Percentiles rank a stretch among this genome's conserved stretches.
These are phyloP conservation scores for Cryphonectria radicalis DNA, from an alignment of 2,329 filamentous ascomycete genomes.

Conservation along the genomic window DNA sequence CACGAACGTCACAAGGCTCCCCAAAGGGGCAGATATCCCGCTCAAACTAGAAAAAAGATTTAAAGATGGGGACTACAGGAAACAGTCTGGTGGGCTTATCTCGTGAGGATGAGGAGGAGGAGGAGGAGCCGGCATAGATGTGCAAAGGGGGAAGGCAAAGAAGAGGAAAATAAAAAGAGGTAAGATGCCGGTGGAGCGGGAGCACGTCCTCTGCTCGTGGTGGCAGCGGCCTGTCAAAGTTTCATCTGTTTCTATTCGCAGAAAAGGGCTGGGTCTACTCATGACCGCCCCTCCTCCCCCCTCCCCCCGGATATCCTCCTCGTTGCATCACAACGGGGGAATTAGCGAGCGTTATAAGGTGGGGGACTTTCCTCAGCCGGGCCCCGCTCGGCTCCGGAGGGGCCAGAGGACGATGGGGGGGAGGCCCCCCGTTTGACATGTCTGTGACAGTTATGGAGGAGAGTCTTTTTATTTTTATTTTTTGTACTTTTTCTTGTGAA, in stretches of 20 bases:
- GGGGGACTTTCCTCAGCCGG: not conserved
- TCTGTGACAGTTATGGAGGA: not conserved
- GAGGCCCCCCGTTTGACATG: not conserved
- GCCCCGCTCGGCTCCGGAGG: not conserved
- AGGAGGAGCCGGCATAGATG: constrained; percentile 1
- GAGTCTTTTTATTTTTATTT: no score
- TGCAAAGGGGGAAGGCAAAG: not conserved
- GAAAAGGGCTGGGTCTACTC: not conserved
- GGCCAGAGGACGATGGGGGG: not conserved
- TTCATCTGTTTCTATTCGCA: constrained; percentile 10
- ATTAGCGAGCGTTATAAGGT: not conserved
- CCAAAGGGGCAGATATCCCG: not conserved
- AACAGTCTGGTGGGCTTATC: not conserved
- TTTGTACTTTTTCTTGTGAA: not conserved
- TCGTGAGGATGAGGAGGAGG: not conserved
- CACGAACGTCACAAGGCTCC: not conserved
- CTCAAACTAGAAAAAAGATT: not conserved
- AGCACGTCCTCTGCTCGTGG: not conserved
- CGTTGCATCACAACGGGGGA: not conserved
- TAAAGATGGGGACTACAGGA: not conserved
- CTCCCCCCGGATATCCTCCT: not conserved
- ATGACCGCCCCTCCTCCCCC: not conserved
- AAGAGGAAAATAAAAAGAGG: not conserved
- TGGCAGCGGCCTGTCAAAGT: not conserved
- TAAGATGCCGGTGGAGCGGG: not conserved